A percentile compares a stretch with the other conserved stretches of the same genome.
These are phyloP conservation scores for Poronia punctata DNA, from an alignment of 495 filamentous ascomycete species.

Conservation along the genomic window DNA sequence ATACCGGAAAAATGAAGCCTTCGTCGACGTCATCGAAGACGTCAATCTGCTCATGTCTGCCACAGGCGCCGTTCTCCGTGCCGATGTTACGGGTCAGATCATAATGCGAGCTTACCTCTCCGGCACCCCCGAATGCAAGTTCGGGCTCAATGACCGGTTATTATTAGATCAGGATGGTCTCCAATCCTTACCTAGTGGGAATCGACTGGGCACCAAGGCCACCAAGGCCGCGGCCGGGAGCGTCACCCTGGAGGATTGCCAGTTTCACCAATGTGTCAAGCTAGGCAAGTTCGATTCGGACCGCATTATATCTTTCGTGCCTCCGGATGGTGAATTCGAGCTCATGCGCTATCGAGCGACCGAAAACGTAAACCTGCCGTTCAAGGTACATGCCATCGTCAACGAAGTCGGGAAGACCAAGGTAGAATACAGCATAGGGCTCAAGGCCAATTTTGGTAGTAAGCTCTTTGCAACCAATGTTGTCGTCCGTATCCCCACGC, in stretches of 20 bases:
- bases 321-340: conserved; percentile 97
- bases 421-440: conserved; percentile 96
- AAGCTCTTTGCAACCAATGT: conserved; percentile 98
- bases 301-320: conserved; percentile 95
- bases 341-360: conserved; percentile 99
- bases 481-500: conserved; percentile 89
- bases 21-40: conserved; percentile 98
- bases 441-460: conserved; percentile 90
- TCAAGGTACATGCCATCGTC: conserved; percentile 98
- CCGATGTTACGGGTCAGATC: conserved; percentile 96
- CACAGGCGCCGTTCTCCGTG: conserved; percentile 86
- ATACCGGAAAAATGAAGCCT: conserved; percentile 98
- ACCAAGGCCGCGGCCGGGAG: conserved; percentile 93
- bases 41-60: conserved; percentile 99
- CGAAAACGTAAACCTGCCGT: conserved; percentile 97
- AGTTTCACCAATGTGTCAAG: conserved; percentile 99
- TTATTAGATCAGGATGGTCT: conserved; percentile 75
- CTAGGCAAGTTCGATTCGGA: conserved; percentile 95
- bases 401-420: conserved; percentile 96
- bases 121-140: conserved; percentile 98
- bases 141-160: conserved; percentile 94
- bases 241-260: conserved; percentile 95
- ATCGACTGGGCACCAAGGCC: conserved; percentile 68
- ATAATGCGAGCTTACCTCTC: conserved; percentile 98
- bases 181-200: conserved; percentile 58